A percentile compares a stretch with the other conserved stretches of the same genome.
Evolutionary conservation across 1,284 basidiomycete species (phyloP).

Genomic region (Apiotrichum gracile): DNA sequence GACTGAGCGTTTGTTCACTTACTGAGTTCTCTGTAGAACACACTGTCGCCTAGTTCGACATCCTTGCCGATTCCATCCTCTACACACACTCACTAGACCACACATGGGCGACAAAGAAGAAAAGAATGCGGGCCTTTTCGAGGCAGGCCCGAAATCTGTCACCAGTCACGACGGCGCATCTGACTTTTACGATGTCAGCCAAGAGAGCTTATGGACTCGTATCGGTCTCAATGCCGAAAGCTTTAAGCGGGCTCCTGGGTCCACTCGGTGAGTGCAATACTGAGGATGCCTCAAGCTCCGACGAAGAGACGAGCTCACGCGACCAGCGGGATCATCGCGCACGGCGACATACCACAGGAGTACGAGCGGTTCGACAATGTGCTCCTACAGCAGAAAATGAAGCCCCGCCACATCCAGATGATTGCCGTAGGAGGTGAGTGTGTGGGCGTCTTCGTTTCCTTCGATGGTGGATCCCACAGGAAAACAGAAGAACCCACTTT

Average conservation of each 20-base stretch:
- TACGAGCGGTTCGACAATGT: slow-evolving; percentile 33
- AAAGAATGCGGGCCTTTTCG: background rate
- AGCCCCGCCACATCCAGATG: slow-evolving; percentile 43
- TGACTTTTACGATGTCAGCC: slow-evolving; percentile 43
- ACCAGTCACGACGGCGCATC: background rate
- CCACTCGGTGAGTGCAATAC: slow-evolving; percentile 32
- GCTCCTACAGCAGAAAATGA: slow-evolving; percentile 47
- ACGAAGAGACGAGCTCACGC: background rate
- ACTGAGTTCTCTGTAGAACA: background rate
- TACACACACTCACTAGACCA: background rate
- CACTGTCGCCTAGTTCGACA: background rate
- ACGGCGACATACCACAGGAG: slow-evolving; percentile 35
- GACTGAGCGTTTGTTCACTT: no score
- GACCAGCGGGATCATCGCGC: slow-evolving; percentile 28
- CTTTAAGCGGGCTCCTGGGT: slow-evolving; percentile 49
- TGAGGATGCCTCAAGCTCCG: background rate
- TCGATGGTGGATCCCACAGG: no score
- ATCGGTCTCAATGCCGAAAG: slow-evolving; percentile 45
- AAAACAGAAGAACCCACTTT: no score
- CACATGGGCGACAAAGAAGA: background rate
- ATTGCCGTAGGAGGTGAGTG: slow-evolving; percentile 48
- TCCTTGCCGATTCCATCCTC: no score
- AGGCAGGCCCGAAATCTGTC: background rate
- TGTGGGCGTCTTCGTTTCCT: background rate
- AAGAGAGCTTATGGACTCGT: slow-evolving; percentile 44